Base-by-base conservation (phyloP, 768 basidiomycete species). In the Leccinum disarticulatum region DNA sequence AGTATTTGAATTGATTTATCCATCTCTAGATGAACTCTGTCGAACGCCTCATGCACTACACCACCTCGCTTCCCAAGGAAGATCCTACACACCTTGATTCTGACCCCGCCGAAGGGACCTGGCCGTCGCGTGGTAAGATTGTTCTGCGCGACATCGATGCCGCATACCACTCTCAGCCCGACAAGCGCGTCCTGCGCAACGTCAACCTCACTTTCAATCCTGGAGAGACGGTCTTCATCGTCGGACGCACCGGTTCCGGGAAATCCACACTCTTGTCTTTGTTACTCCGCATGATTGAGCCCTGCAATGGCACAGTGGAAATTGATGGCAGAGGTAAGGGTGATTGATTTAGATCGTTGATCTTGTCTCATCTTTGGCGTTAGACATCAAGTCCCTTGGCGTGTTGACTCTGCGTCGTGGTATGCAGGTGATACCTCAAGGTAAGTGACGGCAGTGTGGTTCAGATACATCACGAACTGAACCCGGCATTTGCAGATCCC, bases 331-430 rank as follows among this genome's bases (percentile, higher is more conserved):
- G 47, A 73, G 79, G 31, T 87, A 81, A 54, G 62, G 5, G 22
- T 35, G 9, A 41, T 19, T 30, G 9, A 53, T 38, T 90, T 60
- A 91, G 64, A 77, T 67, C 1, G 91, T 83, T 81, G 76, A 81
- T 52, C 82, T 83, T 83, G 90, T 15, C 9, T n/a, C 25, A 17
- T 30, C 55, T 36, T 47, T 13, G 83, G 73, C 91, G 1, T 84
- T 86, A 70, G 91, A 96, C 58, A 97, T 95, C 70, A 85, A 93
- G 63, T 89, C 90, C 0, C 81, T 95, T 60, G 92, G 87, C 6
- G 67, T 72, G 43, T 57, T 66, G 33, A 74, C 69, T 43, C 51
- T 73, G 52, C 69, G 69, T 35, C 66, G 67, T 25, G 69, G 66
- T 31, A 64, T 72, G 62, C 61, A 74, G 51, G 68, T 72, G 55